phyloP scores from a whole-genome alignment of 1,284 basidiomycete species.

The Singerocomus inundabilis region DNA sequence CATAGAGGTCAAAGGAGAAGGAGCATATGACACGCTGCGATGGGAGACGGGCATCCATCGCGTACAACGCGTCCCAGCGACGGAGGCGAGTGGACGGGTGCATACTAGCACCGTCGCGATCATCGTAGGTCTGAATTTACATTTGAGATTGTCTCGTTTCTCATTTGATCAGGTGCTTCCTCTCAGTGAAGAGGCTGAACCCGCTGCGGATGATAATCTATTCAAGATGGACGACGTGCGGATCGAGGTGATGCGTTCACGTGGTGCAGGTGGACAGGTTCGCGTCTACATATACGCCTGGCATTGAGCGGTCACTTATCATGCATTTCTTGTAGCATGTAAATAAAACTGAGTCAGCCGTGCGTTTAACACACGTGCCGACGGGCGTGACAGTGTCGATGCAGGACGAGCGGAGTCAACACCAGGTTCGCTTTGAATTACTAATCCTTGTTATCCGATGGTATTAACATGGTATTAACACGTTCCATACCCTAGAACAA shows the following conservation, averaged over 20 bases:
- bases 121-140: constrained; percentile 54
- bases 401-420: constrained; percentile 97
- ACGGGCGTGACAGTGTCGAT: constrained; percentile 95
- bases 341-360: constrained; percentile 98
- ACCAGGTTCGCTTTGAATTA: constrained; percentile 57
- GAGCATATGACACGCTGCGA: constrained; percentile 76
- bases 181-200: constrained; percentile 59
- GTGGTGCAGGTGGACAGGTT: constrained; percentile 96
- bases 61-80: constrained; percentile 91
- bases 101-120: constrained; percentile 93
- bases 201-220: constrained; percentile 49
- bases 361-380: constrained; percentile 92
- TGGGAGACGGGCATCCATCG: constrained; percentile 97
- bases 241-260: constrained; percentile 90
- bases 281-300: constrained; percentile 10
- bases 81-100: constrained; percentile 82
- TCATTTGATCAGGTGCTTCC: constrained; percentile 68
- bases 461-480: constrained; percentile 6
- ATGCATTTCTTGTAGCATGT: constrained; percentile 69
- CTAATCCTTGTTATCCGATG: neutral
- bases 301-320: constrained; percentile 4
- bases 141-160: neutral
- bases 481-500: constrained; percentile 60
- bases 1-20: constrained; percentile 76
- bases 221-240: constrained; percentile 86